Evolutionary conservation across 2,329 filamentous ascomycete species (phyloP).

Genomic region (Fusarium sp.): DNA sequence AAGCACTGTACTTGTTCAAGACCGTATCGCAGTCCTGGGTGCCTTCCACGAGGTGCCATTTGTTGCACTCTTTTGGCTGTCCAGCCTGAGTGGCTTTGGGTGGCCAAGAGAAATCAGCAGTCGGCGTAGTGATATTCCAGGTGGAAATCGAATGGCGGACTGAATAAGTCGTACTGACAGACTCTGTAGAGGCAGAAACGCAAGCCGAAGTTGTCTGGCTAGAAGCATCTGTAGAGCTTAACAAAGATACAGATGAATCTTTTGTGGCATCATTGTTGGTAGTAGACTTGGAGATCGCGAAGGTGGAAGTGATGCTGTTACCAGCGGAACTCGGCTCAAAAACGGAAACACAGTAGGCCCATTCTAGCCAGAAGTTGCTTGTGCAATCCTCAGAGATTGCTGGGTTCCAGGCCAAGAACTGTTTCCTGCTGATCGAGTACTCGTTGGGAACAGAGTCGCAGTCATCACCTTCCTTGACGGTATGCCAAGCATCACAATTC

Average conservation of each 20-base stretch:
- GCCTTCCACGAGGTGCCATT: not conserved
- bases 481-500: constrained; percentile 2
- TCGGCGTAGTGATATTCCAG: not conserved
- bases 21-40: not conserved
- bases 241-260: not conserved
- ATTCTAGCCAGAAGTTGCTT: not conserved
- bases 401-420: not conserved
- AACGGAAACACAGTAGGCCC: not conserved
- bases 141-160: not conserved
- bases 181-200: not conserved
- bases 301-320: not conserved
- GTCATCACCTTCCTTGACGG: not conserved
- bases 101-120: not conserved
- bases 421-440: not conserved
- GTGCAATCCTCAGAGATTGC: not conserved
- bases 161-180: not conserved
- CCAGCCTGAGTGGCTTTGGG: not conserved
- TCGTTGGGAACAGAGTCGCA: not conserved
- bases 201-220: not conserved
- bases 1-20: fast-evolving
- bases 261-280: not conserved
- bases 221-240: not conserved
- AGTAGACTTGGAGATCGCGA: not conserved
- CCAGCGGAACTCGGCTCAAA: not conserved
- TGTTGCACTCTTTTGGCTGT: not conserved